Evolutionary conservation across 2,329 filamentous ascomycete species (phyloP).

Genomic region (Lachnellula cervina): DNA sequence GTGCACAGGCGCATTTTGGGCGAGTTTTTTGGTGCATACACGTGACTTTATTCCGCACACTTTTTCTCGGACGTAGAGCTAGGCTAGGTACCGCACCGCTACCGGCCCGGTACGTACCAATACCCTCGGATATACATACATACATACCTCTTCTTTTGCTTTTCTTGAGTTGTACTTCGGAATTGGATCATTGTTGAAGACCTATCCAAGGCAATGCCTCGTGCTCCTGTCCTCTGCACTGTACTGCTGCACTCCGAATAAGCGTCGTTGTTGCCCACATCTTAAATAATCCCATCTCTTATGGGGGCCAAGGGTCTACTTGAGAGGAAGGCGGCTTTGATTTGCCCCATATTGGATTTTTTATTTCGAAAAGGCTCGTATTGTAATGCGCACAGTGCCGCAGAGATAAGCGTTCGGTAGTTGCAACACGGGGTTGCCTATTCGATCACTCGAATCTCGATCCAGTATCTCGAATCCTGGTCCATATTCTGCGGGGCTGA

Average conservation of each 20-base stretch:
- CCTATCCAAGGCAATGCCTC: background rate
- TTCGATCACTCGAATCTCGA: background rate
- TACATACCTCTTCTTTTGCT: background rate
- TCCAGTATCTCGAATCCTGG: slow-evolving; percentile 1
- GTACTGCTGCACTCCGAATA: background rate
- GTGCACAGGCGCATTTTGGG: no score
- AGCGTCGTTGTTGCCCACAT: background rate
- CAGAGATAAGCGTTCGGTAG: background rate
- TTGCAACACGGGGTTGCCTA: background rate
- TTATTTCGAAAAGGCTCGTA: background rate
- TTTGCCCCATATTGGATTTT: background rate
- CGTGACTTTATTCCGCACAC: no score
- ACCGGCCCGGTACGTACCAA: background rate
- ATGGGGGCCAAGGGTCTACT: no score
- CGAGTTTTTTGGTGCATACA: no score
- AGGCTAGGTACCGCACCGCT: no score
- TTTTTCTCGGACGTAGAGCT: no score
- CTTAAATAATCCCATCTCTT: background rate
- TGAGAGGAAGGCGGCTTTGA: background rate
- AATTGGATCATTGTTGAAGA: background rate
- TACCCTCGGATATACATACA: background rate
- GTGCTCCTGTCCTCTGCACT: background rate
- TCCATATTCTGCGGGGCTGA: background rate
- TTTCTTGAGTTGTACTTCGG: no score
- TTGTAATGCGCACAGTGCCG: background rate